Evolutionary conservation across 1,284 basidiomycete genomes (phyloP).

Genomic region (Cryptococcus sp.): DNA sequence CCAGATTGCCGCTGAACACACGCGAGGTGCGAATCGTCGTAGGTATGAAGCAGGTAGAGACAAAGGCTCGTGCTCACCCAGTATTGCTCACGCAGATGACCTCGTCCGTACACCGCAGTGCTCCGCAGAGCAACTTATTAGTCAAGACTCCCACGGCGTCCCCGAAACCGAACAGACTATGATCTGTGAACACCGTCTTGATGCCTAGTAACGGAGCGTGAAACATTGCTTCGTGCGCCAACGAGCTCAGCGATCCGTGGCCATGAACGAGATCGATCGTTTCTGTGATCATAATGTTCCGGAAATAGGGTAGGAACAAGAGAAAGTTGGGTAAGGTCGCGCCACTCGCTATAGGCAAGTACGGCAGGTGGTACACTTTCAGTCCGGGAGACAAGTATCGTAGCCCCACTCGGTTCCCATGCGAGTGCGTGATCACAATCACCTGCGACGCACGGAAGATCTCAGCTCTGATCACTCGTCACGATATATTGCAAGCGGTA

Average conservation of each 20-base stretch:
- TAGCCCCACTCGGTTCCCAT: conserved; percentile 81
- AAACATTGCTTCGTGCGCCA: conserved; percentile 89
- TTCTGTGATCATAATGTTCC: conserved; percentile 85
- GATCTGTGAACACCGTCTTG: conserved; percentile 89
- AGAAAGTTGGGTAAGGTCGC: conserved; percentile 95
- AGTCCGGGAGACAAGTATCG: conserved; percentile 80
- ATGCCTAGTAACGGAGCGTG: conserved; percentile 78
- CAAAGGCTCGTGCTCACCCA: conserved; percentile 61
- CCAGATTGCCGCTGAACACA: neutral
- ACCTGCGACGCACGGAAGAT: conserved; percentile 60
- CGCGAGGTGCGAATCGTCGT: neutral
- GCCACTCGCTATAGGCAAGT: conserved; percentile 79
- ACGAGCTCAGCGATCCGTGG: conserved; percentile 83
- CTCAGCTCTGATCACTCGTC: neutral
- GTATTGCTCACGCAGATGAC: conserved; percentile 98
- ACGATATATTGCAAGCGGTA: neutral
- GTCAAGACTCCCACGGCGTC: conserved; percentile 95
- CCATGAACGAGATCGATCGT: conserved; percentile 85
- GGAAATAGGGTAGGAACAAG: conserved; percentile 84
- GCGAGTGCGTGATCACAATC: conserved; percentile 91
- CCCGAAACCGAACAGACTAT: conserved; percentile 92
- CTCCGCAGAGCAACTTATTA: conserved; percentile 88
- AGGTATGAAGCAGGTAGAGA: neutral
- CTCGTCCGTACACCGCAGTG: conserved; percentile 85
- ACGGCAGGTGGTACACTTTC: conserved; percentile 94